Base-by-base conservation (phyloP, 2,329 filamentous ascomycete species). In the Phaeophleospora eucalypticola region DNA sequence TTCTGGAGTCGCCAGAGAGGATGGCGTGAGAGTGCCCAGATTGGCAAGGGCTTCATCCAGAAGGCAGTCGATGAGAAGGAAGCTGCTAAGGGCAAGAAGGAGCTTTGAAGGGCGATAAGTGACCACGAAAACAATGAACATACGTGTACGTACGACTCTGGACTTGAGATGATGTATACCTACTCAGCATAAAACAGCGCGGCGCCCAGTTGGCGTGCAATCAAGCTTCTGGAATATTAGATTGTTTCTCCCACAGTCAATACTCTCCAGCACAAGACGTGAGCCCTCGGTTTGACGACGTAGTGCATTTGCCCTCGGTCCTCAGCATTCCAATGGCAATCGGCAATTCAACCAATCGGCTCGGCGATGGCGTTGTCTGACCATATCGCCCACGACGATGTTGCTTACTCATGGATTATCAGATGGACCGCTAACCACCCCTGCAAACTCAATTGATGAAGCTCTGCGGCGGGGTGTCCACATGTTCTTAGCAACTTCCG, bases 1-100 rank as follows among this genome's bases (percentile, higher is more conserved):
- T 82, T 82, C 53, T 82, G 79, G 79, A 63, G 63, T 2, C 63
- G 73, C 24, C 74, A 78, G 58, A 65, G 65, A 50, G 70, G 71
- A 7, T 76, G 74, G 68, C 65, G 65, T 39, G 76, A 79, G 59
- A 72, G 70, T n/a, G 71, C 69, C 4, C 66, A 72, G 46, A 70
- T 78, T 16, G 79, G 78, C 17, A 69, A 65, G 48, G 66, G 66
- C 4, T 64, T 79, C 49, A 80, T 81, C 61, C 71, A 74, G 41
- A 68, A 68, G 38, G 58, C 58, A 14, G 43, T 58, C 24, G 56
- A 57, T 37, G 54, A 50, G 42, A 54, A 59, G 41, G 49, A 53
- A 10, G 36, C 37, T 38, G 52, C 46, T 24, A 52, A 53, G 48
- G 54, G 48, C 16, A 65, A 65, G 61, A 65, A 65, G 53, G 63